phyloP scores from a whole-genome alignment of 2,329 filamentous ascomycete genomes.

The Aschersonia sp. region DNA sequence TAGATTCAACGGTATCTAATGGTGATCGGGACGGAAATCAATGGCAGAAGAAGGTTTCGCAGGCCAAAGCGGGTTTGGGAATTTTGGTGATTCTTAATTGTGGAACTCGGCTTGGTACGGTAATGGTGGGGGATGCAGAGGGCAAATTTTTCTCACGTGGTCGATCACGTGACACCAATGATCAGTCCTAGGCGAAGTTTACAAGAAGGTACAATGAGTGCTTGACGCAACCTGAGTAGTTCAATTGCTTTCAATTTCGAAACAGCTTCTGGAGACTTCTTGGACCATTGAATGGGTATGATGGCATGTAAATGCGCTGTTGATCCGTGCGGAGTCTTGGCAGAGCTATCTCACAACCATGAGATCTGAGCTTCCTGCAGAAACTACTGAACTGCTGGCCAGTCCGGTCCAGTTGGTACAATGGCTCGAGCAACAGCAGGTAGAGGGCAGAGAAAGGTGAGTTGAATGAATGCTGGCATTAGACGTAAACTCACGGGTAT shows the following conservation, averaged over 20 bases:
- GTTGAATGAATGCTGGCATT: slow-evolving; percentile 2
- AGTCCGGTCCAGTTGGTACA: slow-evolving; percentile 21
- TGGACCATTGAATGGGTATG: too few species aligned
- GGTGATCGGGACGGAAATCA: slow-evolving; percentile 39
- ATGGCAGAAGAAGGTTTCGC: slow-evolving; percentile 7
- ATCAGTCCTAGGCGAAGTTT: too few species aligned
- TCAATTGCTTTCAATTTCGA: too few species aligned
- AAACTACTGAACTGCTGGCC: slow-evolving; percentile 18
- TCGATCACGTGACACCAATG: slow-evolving; percentile 12
- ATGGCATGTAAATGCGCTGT: not conserved
- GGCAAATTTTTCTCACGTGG: slow-evolving; percentile 22
- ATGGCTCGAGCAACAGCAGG: slow-evolving; percentile 28
- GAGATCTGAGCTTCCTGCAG: slow-evolving; percentile 9
- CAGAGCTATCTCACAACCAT: slow-evolving; percentile 2
- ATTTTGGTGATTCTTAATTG: slow-evolving; percentile 13
- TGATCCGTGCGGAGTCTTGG: too few species aligned
- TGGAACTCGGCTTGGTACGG: slow-evolving; percentile 9
- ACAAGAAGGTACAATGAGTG: too few species aligned
- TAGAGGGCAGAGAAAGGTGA: slow-evolving; percentile 20
- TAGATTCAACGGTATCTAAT: slow-evolving; percentile 55
- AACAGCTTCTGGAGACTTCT: too few species aligned
- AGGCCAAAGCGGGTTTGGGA: slow-evolving; percentile 4
- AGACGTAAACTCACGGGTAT: not conserved
- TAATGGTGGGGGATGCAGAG: slow-evolving; percentile 14
- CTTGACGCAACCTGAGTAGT: too few species aligned